phyloP scores from a whole-genome alignment of 768 basidiomycete genomes.

The Lactarius sp. region DNA sequence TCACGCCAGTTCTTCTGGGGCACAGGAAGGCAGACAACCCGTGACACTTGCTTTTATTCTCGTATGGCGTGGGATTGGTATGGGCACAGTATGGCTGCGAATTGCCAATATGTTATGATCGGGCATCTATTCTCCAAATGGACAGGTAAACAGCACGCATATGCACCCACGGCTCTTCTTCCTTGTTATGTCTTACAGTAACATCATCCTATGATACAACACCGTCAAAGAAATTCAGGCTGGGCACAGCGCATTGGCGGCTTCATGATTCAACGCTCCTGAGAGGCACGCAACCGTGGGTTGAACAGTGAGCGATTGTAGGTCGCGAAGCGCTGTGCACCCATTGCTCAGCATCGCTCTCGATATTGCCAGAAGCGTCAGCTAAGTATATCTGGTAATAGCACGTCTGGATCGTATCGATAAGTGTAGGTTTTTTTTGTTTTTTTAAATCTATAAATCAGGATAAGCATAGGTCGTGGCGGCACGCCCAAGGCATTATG shows the following conservation, averaged over 20 bases:
- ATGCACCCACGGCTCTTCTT: background rate
- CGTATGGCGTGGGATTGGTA: background rate
- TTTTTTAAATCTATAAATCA: too few relatives aligned
- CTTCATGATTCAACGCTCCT: slow-evolving; percentile 1
- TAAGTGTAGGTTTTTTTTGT: background rate
- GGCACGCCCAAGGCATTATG: background rate
- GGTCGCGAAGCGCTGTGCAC: background rate
- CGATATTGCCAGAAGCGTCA: background rate
- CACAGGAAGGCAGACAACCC: background rate
- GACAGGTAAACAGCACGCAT: background rate
- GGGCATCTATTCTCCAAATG: background rate
- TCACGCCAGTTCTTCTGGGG: background rate
- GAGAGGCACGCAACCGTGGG: background rate
- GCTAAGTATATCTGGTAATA: slow-evolving; percentile 6
- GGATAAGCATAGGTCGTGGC: background rate
- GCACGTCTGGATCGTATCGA: background rate
- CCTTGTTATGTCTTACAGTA: background rate
- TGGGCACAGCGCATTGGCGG: background rate
- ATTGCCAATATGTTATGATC: background rate
- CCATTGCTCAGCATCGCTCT: background rate
- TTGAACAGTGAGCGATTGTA: background rate
- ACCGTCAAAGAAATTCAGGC: background rate
- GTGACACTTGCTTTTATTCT: background rate
- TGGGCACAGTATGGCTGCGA: background rate
- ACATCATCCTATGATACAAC: background rate